phyloP scores from a whole-genome alignment of 2,329 filamentous ascomycete species.

The Colletotrichum eremochloae region DNA sequence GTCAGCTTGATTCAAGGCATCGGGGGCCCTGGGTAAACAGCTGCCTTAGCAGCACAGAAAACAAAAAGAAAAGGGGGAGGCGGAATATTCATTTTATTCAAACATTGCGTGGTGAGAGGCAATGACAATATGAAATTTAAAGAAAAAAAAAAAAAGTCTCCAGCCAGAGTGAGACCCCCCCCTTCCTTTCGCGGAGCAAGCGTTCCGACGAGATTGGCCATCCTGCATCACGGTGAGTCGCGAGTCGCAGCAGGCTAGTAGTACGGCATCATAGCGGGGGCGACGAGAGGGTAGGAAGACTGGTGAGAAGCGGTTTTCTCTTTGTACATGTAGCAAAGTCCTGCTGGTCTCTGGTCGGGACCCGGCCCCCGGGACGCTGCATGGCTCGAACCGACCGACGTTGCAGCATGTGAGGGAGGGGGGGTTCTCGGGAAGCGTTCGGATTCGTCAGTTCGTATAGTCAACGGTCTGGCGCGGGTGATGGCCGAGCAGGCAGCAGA shows the following conservation, averaged over 20 bases:
- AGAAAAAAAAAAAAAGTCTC: background rate
- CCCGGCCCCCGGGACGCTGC: background rate
- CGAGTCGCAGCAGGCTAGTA: background rate
- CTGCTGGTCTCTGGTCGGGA: background rate
- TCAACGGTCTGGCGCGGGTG: background rate
- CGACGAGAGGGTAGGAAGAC: background rate
- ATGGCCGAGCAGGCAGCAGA: conserved; percentile 34
- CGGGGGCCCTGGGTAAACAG: background rate
- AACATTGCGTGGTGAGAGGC: background rate
- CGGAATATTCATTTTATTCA: background rate
- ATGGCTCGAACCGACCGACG: background rate
- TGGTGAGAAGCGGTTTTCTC: background rate
- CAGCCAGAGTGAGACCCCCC: background rate
- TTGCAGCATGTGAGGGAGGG: background rate
- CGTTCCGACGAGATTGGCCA: background rate
- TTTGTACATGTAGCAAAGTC: too few relatives aligned
- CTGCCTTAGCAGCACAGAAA: background rate
- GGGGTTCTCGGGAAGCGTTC: background rate
- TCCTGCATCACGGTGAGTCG: background rate
- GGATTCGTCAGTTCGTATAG: conserved; percentile 20
- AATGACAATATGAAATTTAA: background rate
- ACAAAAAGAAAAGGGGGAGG: background rate
- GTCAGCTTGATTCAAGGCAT: background rate
- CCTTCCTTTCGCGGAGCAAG: background rate
- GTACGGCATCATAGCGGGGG: too few relatives aligned